Evolutionary conservation across 495 filamentous ascomycete species (phyloP).

Genomic region (Tuber borchii): DNA sequence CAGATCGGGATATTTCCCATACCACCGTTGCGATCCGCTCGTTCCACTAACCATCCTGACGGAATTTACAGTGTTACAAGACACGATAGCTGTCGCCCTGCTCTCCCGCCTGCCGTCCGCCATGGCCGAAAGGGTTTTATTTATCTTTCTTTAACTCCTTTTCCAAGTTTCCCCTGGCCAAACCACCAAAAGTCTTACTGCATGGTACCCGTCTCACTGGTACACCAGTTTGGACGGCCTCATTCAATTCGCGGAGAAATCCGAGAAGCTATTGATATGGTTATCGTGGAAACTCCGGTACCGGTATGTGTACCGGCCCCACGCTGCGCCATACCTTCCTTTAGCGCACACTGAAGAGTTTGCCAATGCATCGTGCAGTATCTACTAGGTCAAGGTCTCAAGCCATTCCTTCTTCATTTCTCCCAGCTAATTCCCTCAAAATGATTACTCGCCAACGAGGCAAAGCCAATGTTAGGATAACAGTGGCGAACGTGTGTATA

Average conservation of each 20-base stretch:
- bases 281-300: not conserved
- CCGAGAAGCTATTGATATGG: not conserved
- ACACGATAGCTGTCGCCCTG: slow-evolving; percentile 13
- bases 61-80: slow-evolving; percentile 33
- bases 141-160: slow-evolving; percentile 24
- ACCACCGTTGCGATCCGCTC: slow-evolving; percentile 18
- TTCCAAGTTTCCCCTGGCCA: slow-evolving; percentile 7
- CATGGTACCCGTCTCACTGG: not conserved
- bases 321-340: not conserved
- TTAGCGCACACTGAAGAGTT: not conserved
- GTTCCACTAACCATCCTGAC: slow-evolving; percentile 33
- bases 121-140: slow-evolving; percentile 18
- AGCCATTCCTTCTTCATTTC: not conserved
- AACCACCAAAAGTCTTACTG: not conserved
- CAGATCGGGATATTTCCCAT: not conserved
- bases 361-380: not conserved
- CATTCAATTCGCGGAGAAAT: slow-evolving; percentile 1
- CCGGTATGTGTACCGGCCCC: slow-evolving; percentile 1
- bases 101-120: slow-evolving; percentile 9
- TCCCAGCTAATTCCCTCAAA: not conserved
- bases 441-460: not conserved
- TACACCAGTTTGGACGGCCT: not conserved
- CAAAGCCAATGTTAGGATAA: not conserved
- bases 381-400: not conserved
- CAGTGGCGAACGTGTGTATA: not conserved